Percentiles rank a stretch among this genome's conserved stretches.
Conservation (phyloP, 2,329 filamentous ascomycete genomes). For the Claviceps sp. region DNA sequence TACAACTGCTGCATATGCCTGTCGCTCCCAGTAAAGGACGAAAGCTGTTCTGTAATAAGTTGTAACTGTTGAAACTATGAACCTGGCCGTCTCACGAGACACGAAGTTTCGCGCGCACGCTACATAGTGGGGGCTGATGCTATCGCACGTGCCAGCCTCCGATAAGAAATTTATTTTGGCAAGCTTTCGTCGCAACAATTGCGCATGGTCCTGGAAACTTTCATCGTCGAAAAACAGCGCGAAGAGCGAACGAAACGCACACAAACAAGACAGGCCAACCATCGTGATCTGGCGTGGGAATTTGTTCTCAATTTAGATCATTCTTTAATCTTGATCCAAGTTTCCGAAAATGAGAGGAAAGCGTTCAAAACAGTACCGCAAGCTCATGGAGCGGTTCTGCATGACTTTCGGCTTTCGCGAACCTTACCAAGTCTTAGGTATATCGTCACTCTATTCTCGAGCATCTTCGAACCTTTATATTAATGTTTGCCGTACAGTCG, state of each 20-base stretch:
- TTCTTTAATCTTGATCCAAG: too few species aligned
- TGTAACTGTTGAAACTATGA: too few species aligned
- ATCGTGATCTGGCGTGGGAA: neutral
- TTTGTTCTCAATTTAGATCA: too few species aligned
- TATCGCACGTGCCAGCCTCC: constrained; percentile 21
- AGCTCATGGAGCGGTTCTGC: constrained; percentile 88
- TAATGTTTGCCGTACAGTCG: constrained; percentile 36
- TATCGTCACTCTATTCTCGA: constrained; percentile 9
- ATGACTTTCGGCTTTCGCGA: constrained; percentile 82
- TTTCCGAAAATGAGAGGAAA: constrained; percentile 31
- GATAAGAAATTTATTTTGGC: constrained; percentile 29
- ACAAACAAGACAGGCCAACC: neutral
- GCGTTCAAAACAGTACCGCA: constrained; percentile 45
- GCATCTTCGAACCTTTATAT: neutral
- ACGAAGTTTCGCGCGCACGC: too few species aligned
- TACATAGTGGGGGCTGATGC: constrained; percentile 3
- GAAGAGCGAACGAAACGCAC: neutral
- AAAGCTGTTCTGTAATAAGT: too few species aligned
- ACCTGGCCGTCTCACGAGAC: too few species aligned
- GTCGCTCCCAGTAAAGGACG: too few species aligned
- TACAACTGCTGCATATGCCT: too few species aligned
- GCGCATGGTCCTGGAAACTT: neutral
- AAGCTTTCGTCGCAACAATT: constrained; percentile 1
- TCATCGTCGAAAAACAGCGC: neutral
- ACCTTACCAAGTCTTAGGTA: constrained; percentile 79